Evolutionary conservation across 1,139 yeast species (phyloP), one percentile per base, ranked within the genome.

Genomic region (Nakaseomyces delphensis): DNA sequence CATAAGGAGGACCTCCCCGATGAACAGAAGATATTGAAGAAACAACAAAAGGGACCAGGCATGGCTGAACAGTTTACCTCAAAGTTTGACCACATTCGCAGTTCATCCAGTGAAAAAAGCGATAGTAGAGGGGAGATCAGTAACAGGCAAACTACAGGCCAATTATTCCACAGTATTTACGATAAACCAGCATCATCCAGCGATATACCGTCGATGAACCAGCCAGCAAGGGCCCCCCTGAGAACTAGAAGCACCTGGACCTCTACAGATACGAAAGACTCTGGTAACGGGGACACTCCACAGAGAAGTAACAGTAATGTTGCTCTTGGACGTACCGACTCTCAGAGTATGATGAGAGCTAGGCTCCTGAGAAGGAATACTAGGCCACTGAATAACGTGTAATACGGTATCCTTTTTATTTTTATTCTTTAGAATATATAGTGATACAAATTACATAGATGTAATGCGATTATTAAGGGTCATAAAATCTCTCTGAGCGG

Each of bases 1-100:
- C 65, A 62, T 27, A 56, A 56, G 21, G 65, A 60, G 25, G 64
- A 62, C 9, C 38, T 56, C 6, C 61, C 63, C 7, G 56, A 60
- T 35, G 60, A 60, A 36, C 57, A 59, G 29, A 54, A 56, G 42
- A 47, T 55, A 3, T 41, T 56, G n/a, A 48, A 45, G 43, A 57
- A 53, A 33, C 62, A 59, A 29, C 39, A 36, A 25, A 33, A 33
- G 27, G 25, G 27, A 2, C 39, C 40, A 15, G 36, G 38, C 15
- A 43, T 40, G 25, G 41, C 45, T 35, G 42, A 43, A 15, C 43
- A 42, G 16, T 39, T 45, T 29, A 31, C 44, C 1, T 42, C 32
- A 19, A 42, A 47, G 21, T 41, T 45, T 27, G 40, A 35, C 15
- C 43, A 43, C 18, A 41, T 45, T 21, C 37, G 37, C 27, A 21